phyloP scores from a whole-genome alignment of 2,329 filamentous ascomycete species.

The Diaporthe longicolla region DNA sequence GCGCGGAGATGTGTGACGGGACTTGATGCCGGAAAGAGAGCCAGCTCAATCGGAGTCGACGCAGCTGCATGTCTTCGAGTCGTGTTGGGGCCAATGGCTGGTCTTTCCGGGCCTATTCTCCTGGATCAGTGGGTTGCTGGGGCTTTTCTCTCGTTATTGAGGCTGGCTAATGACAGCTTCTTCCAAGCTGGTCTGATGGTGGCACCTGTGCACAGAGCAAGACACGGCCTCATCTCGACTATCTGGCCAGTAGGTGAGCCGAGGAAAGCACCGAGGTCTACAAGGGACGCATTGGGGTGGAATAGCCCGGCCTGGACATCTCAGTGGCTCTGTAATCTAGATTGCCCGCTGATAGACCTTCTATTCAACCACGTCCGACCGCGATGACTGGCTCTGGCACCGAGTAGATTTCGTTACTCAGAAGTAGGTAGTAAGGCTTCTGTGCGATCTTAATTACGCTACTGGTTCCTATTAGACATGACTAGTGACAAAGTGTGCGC shows the following conservation, averaged over 20 bases:
- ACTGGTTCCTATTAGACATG: neutral
- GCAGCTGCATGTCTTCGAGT: constrained; percentile 18
- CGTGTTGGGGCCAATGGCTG: constrained; percentile 24
- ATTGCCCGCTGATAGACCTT: neutral
- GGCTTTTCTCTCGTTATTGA: neutral
- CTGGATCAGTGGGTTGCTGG: constrained; percentile 21
- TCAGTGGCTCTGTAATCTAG: neutral
- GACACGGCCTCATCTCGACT: constrained; percentile 26
- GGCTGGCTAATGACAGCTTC: constrained; percentile 38
- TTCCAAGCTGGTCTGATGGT: constrained; percentile 11
- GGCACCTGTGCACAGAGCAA: constrained; percentile 20
- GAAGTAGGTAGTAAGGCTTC: neutral
- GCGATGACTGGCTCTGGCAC: neutral
- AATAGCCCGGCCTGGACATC: neutral
- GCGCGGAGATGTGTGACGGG: constrained; percentile 16
- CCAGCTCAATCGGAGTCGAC: constrained; percentile 26
- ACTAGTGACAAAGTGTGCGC: neutral
- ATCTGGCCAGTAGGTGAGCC: constrained; percentile 23
- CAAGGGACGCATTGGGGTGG: neutral
- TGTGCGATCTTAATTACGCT: neutral
- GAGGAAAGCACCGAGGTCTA: constrained; percentile 7
- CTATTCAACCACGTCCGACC: constrained; percentile 7
- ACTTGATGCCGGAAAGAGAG: neutral
- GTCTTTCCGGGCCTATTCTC: neutral
- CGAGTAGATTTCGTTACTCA: neutral